Evolutionary conservation across 1,284 basidiomycete genomes (phyloP).

Genomic region (Grifola frondosa): DNA sequence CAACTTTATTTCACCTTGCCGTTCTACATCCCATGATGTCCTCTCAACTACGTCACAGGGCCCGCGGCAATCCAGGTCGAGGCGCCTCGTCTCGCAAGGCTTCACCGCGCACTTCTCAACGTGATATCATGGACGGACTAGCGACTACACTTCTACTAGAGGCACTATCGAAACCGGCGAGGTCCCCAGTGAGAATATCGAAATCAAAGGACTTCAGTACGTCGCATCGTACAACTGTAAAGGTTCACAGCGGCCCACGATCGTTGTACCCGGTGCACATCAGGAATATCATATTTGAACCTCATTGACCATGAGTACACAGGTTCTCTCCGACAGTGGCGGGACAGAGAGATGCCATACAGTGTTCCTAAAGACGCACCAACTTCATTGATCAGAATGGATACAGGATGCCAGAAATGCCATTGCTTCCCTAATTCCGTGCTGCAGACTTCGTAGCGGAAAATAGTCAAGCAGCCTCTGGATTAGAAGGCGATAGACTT

Average conservation of each 20-base stretch:
- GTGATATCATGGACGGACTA: too few relatives aligned
- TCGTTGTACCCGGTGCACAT: conserved; percentile 53
- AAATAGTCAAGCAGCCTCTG: conserved; percentile 26
- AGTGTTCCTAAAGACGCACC: conserved; percentile 45
- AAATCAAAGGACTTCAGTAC: conserved; percentile 32
- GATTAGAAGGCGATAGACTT: conserved; percentile 50
- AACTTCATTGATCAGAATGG: conserved; percentile 54
- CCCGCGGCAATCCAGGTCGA: too few relatives aligned
- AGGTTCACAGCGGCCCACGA: conserved; percentile 41
- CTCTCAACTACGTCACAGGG: too few relatives aligned
- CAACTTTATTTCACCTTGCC: too few relatives aligned
- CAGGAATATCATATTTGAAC: conserved; percentile 39
- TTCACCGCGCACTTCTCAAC: too few relatives aligned
- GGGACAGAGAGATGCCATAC: conserved; percentile 42
- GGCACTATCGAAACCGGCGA: too few relatives aligned
- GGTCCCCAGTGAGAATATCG: too few relatives aligned
- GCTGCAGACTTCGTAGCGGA: conserved; percentile 44
- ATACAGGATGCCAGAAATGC: conserved; percentile 39
- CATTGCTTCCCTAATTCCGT: conserved; percentile 48
- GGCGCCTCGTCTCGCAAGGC: too few relatives aligned
- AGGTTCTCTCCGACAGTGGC: conserved; percentile 57
- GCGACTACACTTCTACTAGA: too few relatives aligned
- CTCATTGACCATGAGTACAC: too few relatives aligned
- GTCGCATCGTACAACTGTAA: conserved; percentile 60
- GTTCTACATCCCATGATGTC: too few relatives aligned